Base-by-base conservation (phyloP, 2,329 filamentous ascomycete genomes). In the Cyclaneusma minus region DNA sequence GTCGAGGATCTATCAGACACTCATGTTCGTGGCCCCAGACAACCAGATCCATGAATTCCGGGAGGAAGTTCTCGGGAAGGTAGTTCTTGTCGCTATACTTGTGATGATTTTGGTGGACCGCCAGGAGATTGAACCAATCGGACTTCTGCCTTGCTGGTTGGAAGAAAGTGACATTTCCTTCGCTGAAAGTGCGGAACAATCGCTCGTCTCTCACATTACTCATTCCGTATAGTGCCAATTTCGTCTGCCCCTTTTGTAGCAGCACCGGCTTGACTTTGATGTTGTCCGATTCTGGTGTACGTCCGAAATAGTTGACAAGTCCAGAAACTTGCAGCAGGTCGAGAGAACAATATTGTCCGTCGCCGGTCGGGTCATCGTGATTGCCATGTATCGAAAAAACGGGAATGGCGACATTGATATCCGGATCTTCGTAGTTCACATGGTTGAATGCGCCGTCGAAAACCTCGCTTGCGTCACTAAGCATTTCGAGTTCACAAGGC, bases 321-420 rank as follows among this genome's bases (percentile, higher is more conserved):
- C 89, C 89, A 0, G 85, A 83, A 2, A 89, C 77, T 48, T 95
- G 84, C 4, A 98, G 63, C 10, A 98, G 55, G 48, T 98, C 89
- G 7, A 98, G 63, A 0, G 87, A 85, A 35, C 89, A 91, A 37
- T 78, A 76, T 47, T 92, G 82, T 7, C 85, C 89, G 43, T 94
- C 85, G 7, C 89, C 89, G n/a, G 85, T 91, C 0, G 89, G 89
- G 47, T 98, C 89, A 45, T 98, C 89, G 48, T 98, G 89, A 44
- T 98, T 98, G 23, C 89, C 89, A 43, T 98, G 91, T 21, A 98
- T 98, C 1, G 87, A 93, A 48, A 98, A 98, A 15, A 98, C 84
- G 0, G 89, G 89, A 29, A 95, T 94, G 1, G 85, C 82, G 33
- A 98, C 72, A 43, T 98, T 98, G 51, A 98, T 94, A 42, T 98